Evolutionary conservation across 2,329 filamentous ascomycete genomes (phyloP), one percentile per base, ranked within the genome.

Genomic region (Aspergillus fumigatiaffinis): DNA sequence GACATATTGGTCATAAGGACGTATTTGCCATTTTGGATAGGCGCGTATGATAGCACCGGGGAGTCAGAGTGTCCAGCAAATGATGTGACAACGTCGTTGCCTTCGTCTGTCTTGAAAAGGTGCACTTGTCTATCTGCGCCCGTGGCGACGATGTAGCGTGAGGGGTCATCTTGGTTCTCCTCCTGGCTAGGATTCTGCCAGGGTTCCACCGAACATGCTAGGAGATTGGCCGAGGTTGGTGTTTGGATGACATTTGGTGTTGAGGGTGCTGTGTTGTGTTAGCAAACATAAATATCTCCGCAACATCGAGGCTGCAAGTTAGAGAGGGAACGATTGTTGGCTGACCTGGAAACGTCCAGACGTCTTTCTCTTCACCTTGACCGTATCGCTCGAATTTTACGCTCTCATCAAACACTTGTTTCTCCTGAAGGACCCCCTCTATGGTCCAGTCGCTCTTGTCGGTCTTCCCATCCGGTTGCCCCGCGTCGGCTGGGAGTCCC

Each of bases 371-470:
- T 55, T 79, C 75, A n/a, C 77, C 71, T 0, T 77, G 59, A 5
- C 78, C 80, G 50, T 82, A 68, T 65, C 82, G 84, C 65, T 87
- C 84, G 59, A 85, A 85, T 3, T 73, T 76, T 26, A 81, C 67
- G 55, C 75, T 82, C 12, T 83, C 67, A 64, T 87, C 84, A 62
- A 82, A 87, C 0, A 73, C 74, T 63, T 77, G 79, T 72, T 87
- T 87, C 70, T 87, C 84, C 51, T 84, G 78, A 7, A 87, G 73
- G n/a, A 87, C 74, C 48, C 79, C 74, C 64, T 87, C 84, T 53
- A 87, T 79, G 2, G 84, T 85, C 68, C 84, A 73, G 53, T 78
- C 74, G 29, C 74, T 73, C 51, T 73, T 74, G 10, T 66, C 10
- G 50, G 21, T 29, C 41, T 51, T 46, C 12, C 28, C 64, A 12